Percentiles rank a stretch among this genome's conserved stretches.
Evolutionary conservation across 1,284 basidiomycete genomes (phyloP).

Genomic region (Coniferiporia weirii): DNA sequence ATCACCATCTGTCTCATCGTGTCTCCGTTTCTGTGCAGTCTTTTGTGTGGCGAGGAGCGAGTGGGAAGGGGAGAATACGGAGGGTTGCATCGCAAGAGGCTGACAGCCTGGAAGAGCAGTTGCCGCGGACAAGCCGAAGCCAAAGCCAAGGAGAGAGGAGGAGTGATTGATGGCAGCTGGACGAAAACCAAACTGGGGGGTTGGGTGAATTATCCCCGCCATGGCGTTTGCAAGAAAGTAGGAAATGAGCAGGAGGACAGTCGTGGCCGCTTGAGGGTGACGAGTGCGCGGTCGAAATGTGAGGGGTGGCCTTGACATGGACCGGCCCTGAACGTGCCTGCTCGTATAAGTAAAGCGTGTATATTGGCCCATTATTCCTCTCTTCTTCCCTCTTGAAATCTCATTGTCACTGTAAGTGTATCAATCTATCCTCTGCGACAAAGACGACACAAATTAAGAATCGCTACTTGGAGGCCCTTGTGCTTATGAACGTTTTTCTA

Average conservation of each 20-base stretch:
- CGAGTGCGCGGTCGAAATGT: conserved; percentile 14
- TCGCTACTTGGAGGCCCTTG: conserved; percentile 77
- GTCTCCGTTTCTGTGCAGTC: conserved; percentile 54
- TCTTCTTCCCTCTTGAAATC: conserved; percentile 14
- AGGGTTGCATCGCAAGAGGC: conserved; percentile 36
- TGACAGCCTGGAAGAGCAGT: conserved; percentile 36
- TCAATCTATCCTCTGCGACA: conserved; percentile 22
- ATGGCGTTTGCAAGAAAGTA: conserved; percentile 31
- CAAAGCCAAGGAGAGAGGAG: conserved; percentile 63
- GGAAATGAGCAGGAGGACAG: conserved; percentile 18
- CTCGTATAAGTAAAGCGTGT: conserved; percentile 26
- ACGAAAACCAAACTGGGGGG: conserved; percentile 61
- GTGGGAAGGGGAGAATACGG: conserved; percentile 41
- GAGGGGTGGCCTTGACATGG: conserved; percentile 35
- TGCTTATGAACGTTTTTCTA: conserved; percentile 59
- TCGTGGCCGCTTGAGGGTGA: conserved; percentile 21
- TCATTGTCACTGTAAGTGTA: conserved; percentile 29
- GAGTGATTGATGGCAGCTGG: conserved; percentile 56
- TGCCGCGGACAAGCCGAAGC: conserved; percentile 53
- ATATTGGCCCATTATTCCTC: conserved; percentile 22
- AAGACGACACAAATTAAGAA: conserved; percentile 64
- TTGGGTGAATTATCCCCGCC: conserved; percentile 60
- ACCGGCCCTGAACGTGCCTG: conserved; percentile 12
- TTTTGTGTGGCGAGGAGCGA: conserved; percentile 30
- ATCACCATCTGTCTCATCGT: conserved; percentile 56